Base-by-base conservation (phyloP, 257 asterid species). In the Fraxinus excelsior region DNA sequence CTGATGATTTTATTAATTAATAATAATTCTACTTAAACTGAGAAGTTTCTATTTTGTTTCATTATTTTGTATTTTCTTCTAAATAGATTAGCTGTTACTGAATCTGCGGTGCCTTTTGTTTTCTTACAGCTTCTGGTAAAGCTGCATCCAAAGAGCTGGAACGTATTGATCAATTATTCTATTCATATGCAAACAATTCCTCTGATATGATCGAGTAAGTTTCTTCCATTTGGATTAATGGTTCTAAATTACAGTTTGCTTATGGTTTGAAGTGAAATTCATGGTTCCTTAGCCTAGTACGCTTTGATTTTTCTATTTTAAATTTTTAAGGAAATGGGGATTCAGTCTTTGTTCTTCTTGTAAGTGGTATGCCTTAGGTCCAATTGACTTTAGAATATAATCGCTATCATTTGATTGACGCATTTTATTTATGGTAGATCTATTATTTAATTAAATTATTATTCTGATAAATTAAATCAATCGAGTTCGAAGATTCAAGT, bases 151-250 rank as follows among this genome's bases (percentile, higher is more conserved):
- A 92, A 85, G 84, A 84, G 78, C 85, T 84, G 58, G 94, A 87
- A 67, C 91, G 94, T 46, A 80, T 92, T 16, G 96, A 92, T 82
- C 91, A 84, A 77, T 78, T 94, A 34, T 92, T 84, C 80, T 34
- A 58, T 82, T 83, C 86, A 77, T 94, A 92, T 80, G 92, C 96
- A 23, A 81, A 83, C 51, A 79, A 65, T 77, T 79, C 81, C 3
- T 86, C 91, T 58, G 83, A 84, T 74, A 18, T 84, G 79, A 94
- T 94, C 72, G 96, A 92, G 98, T 92, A 82, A 90, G 98, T 86
- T 25, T 21, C 31, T 9, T 9, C 18, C 31, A 21, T 60, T 23
- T 12, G 13, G 31, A 25, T 21, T 23, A 7, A n/a, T 3, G 11
- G 13, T 58, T 58, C 23, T 13, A 10, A 0, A 23, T 56, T 67